phyloP scores from a whole-genome alignment of 495 filamentous ascomycete genomes.

The Penicillium cosmopolitanum region DNA sequence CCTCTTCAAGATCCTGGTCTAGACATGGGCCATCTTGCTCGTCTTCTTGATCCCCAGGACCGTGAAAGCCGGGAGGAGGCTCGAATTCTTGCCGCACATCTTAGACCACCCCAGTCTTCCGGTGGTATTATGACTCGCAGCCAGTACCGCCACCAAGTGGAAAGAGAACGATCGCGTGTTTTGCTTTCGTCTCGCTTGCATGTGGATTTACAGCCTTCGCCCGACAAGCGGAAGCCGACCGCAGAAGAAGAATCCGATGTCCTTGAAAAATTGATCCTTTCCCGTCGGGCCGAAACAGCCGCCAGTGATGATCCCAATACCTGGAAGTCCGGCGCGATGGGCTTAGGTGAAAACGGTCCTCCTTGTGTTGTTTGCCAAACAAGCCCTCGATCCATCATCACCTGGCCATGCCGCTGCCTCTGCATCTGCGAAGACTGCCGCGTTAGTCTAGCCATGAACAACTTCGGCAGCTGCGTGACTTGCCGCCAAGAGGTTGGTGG shows the following conservation, averaged over 20 bases:
- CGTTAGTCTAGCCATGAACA: conserved; percentile 92
- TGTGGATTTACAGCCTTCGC: conserved; percentile 16
- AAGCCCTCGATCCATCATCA: conserved; percentile 83
- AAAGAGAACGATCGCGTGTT: conserved; percentile 67
- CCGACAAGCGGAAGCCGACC: conserved; percentile 48
- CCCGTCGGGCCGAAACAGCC: conserved; percentile 46
- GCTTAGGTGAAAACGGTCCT: conserved; percentile 74
- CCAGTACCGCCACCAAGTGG: conserved; percentile 66
- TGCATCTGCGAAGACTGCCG: conserved; percentile 94
- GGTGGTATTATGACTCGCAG: conserved; percentile 74
- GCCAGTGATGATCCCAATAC: conserved; percentile 33
- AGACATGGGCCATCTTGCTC: conserved; percentile 70
- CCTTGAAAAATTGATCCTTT: conserved; percentile 81
- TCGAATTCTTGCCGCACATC: conserved; percentile 77
- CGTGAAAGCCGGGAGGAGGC: conserved; percentile 81
- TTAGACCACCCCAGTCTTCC: conserved; percentile 54
- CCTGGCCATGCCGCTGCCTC: conserved; percentile 95
- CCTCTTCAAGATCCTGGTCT: conserved; percentile 60
- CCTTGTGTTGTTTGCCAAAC: conserved; percentile 94
- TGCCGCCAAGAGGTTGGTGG: conserved; percentile 85
- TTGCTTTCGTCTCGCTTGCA: conserved; percentile 53
- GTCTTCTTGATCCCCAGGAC: conserved; percentile 80
- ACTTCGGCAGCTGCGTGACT: conserved; percentile 93
- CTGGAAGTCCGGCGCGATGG: conserved; percentile 70
- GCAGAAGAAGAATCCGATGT: conserved; percentile 76